Evolutionary conservation across 257 asterid species (phyloP).

Genomic region (Verbascum thapsus): DNA sequence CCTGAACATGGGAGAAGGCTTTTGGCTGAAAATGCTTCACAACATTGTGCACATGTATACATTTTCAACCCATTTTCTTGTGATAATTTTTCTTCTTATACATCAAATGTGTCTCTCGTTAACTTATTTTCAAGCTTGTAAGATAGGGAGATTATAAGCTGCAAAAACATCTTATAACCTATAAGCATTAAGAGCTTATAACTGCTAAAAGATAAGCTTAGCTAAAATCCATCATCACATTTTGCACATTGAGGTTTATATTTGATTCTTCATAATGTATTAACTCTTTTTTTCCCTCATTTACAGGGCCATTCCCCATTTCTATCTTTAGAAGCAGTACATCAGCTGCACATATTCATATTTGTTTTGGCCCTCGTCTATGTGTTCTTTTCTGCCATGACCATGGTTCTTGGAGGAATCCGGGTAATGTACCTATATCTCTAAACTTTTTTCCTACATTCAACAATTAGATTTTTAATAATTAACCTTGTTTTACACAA

Average conservation of each 20-base stretch:
- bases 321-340: slow-evolving; percentile 77
- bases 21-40: slow-evolving; percentile 36
- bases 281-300: not conserved
- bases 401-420: slow-evolving; percentile 70
- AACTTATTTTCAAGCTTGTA: too few relatives aligned
- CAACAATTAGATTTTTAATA: not conserved
- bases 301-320: slow-evolving; percentile 65
- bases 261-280: too few relatives aligned
- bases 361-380: slow-evolving; percentile 84
- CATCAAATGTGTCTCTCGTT: too few relatives aligned
- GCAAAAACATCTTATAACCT: too few relatives aligned
- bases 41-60: slow-evolving; percentile 50
- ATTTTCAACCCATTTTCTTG: not conserved
- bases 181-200: too few relatives aligned
- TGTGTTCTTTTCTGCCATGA: slow-evolving; percentile 67
- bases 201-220: too few relatives aligned
- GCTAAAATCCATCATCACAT: too few relatives aligned
- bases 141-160: too few relatives aligned
- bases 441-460: not conserved
- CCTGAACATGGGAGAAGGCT: slow-evolving; percentile 41
- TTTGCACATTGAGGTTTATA: too few relatives aligned
- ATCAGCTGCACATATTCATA: slow-evolving; percentile 87
- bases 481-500: not conserved
- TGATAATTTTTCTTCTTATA: not conserved
- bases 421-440: slow-evolving; percentile 45